phyloP scores from a whole-genome alignment of 805 yeast genomes.

The Cyberlindnera sargentensis region DNA sequence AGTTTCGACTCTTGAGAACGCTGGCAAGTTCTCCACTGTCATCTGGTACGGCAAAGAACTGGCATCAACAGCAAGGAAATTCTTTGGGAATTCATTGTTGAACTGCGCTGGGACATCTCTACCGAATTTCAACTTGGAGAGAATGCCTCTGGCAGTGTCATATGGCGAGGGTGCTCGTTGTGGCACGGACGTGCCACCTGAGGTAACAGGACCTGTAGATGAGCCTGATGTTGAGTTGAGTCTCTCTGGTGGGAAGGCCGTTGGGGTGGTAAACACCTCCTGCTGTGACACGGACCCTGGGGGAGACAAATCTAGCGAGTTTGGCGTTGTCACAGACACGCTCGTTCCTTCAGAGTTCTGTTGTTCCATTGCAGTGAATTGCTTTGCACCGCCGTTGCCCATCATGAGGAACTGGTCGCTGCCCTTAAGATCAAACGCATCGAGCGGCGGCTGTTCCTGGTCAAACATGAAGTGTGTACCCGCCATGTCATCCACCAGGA shows the following conservation, averaged over 20 bases:
- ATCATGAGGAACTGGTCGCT: background rate
- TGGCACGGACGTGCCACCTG: no score
- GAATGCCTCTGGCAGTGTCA: constrained; percentile 19
- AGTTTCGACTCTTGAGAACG: constrained; percentile 87
- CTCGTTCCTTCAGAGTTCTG: background rate
- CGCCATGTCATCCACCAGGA: constrained; percentile 21
- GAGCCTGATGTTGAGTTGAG: background rate
- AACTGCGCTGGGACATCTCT: constrained; percentile 18
- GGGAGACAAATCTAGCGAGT: constrained; percentile 6
- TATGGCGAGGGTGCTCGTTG: constrained; percentile 7
- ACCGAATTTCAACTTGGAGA: constrained; percentile 22
- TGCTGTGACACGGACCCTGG: constrained; percentile 2
- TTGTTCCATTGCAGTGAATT: background rate
- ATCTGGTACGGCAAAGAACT: constrained; percentile 37
- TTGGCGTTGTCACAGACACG: constrained; percentile 11
- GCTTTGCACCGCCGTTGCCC: background rate
- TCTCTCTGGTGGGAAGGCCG: constrained; percentile 4
- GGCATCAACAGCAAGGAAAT: constrained; percentile 22
- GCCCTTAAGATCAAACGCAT: background rate
- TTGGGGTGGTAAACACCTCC: constrained; percentile 16
- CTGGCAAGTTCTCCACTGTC: constrained; percentile 58
- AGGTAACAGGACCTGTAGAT: background rate
- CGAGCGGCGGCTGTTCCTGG: background rate
- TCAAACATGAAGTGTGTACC: constrained; percentile 15
- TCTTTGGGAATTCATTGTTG: constrained; percentile 21